These are phyloP conservation scores for Sedum album DNA, from an alignment of 164 flowering plant genomes.

Conservation along the genomic window DNA sequence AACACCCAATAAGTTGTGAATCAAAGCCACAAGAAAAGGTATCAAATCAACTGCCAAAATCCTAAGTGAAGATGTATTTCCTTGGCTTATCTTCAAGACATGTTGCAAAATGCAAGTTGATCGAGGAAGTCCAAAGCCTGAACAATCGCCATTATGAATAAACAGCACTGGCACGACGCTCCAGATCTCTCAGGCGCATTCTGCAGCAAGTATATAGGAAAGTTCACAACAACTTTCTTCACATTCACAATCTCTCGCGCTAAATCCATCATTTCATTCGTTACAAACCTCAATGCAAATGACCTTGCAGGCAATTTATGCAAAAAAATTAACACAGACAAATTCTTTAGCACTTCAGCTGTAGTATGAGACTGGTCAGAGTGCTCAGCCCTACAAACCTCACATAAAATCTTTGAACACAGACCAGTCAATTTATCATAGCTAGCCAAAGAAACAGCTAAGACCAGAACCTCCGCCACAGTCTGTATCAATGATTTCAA, in stretches of 20 bases:
- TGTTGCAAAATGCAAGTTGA: slow-evolving; percentile 56
- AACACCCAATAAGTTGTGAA: slow-evolving; percentile 36
- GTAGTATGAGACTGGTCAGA: slow-evolving; percentile 49
- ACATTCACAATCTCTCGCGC: slow-evolving; percentile 34
- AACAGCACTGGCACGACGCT: slow-evolving; percentile 68
- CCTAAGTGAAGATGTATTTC: slow-evolving; percentile 51
- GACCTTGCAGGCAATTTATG: slow-evolving; percentile 50
- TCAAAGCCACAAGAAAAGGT: slow-evolving; percentile 29
- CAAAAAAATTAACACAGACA: slow-evolving; percentile 46
- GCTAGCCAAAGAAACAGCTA: slow-evolving; percentile 30
- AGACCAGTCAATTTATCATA: slow-evolving; percentile 30
- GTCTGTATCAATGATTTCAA: slow-evolving; percentile 73
- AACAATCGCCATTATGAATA: slow-evolving; percentile 78
- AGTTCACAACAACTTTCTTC: slow-evolving; percentile 50
- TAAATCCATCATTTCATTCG: slow-evolving; percentile 25
- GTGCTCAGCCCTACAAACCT: slow-evolving; percentile 54
- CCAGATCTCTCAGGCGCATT: slow-evolving; percentile 91
- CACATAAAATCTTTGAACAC: slow-evolving; percentile 45
- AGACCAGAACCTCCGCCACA: slow-evolving; percentile 46
- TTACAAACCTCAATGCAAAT: slow-evolving; percentile 58
- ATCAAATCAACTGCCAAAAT: slow-evolving; percentile 72
- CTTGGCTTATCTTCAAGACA: slow-evolving; percentile 69
- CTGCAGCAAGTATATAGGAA: slow-evolving; percentile 56
- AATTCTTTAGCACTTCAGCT: slow-evolving; percentile 58
- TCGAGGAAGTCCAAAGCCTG: slow-evolving; percentile 44